These are phyloP conservation scores for Pseudopyrenochaeta lycopersici DNA, from an alignment of 2,329 filamentous ascomycete species.

Conservation along the genomic window DNA sequence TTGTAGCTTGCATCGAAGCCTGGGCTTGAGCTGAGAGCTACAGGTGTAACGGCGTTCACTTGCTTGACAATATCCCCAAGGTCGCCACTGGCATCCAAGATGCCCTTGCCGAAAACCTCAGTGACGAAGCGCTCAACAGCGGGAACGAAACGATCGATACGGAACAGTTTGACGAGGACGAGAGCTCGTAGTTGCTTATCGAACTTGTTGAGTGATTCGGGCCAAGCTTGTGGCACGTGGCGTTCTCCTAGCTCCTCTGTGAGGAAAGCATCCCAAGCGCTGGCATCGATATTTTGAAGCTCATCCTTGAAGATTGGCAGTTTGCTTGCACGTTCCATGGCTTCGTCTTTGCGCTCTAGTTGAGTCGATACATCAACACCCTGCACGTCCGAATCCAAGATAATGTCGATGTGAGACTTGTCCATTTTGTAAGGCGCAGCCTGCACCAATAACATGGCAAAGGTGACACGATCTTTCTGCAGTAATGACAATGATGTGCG, in stretches of 20 bases:
- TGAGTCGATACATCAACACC: constrained; percentile 82
- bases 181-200: constrained; percentile 85
- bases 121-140: constrained; percentile 90
- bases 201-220: constrained; percentile 68
- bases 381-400: constrained; percentile 80
- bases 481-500: constrained; percentile 91
- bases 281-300: constrained; percentile 68
- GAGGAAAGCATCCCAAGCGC: constrained; percentile 83
- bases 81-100: constrained; percentile 87
- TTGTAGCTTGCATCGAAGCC: constrained; percentile 99
- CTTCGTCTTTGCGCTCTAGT: constrained; percentile 69
- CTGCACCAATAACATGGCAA: constrained; percentile 94
- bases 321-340: constrained; percentile 72
- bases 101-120: constrained; percentile 81
- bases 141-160: constrained; percentile 93
- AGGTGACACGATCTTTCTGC: constrained; percentile 91
- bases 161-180: constrained; percentile 90
- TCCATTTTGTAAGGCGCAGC: constrained; percentile 97
- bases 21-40: constrained; percentile 91
- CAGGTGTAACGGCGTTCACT: constrained; percentile 83
- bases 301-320: constrained; percentile 77
- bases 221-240: constrained; percentile 80
- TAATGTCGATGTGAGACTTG: constrained; percentile 83
- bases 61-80: constrained; percentile 84
- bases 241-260: constrained; percentile 87